Percentiles rank a stretch among this genome's conserved stretches.
phyloP scores from a whole-genome alignment of 2,329 filamentous ascomycete species.

The Cercospora berteroae region DNA sequence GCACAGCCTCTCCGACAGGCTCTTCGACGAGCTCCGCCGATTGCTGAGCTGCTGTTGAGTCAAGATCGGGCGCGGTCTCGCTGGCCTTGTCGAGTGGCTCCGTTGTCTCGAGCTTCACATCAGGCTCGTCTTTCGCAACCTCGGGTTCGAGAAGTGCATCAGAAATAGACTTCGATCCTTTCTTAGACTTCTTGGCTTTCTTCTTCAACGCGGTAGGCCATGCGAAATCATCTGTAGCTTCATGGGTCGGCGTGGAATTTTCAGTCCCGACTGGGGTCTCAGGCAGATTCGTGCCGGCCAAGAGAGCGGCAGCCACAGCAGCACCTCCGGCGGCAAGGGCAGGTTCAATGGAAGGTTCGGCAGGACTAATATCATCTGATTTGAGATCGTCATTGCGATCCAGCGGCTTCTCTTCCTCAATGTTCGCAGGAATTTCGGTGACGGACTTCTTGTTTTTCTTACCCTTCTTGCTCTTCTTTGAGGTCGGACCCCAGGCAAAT shows the following conservation, averaged over 20 bases:
- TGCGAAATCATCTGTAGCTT: slow-evolving; percentile 15
- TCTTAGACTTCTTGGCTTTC: slow-evolving; percentile 30
- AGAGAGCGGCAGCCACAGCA: background rate
- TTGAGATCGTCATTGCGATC: background rate
- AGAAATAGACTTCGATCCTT: slow-evolving; percentile 2
- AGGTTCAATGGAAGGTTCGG: background rate
- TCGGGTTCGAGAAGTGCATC: background rate
- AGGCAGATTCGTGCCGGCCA: background rate
- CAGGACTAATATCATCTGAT: background rate
- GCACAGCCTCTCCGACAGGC: background rate
- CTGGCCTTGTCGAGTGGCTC: background rate
- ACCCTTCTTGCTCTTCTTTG: slow-evolving; percentile 28
- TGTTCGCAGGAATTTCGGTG: background rate
- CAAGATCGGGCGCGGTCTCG: background rate
- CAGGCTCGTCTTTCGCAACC: background rate
- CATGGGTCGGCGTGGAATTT: background rate
- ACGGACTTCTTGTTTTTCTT: slow-evolving; percentile 26
- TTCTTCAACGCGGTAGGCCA: slow-evolving; percentile 12
- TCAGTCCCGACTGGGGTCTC: background rate
- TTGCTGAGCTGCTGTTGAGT: background rate
- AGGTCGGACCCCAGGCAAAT: slow-evolving; percentile 7
- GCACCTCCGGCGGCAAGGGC: background rate
- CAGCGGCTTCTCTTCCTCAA: background rate
- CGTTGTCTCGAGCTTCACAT: background rate
- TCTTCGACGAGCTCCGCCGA: background rate